Base-by-base conservation (phyloP, 257 asterid genomes). In the Cinchona pubescens region DNA sequence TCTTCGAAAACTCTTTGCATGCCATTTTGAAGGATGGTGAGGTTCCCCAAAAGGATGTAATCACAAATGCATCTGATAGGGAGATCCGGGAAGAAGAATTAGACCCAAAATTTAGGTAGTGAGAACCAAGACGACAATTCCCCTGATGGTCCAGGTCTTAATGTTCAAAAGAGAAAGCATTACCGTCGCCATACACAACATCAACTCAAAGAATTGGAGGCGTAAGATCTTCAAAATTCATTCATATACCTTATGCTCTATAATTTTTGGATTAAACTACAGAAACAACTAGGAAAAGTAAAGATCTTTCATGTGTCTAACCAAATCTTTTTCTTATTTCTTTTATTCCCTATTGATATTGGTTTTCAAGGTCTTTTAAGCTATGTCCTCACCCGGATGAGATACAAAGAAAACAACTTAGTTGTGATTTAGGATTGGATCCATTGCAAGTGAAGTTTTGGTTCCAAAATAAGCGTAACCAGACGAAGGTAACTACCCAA, bases 161-260 rank as follows among this genome's bases (percentile, higher is more conserved):
- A 8, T 48, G 60, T 4, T 55, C 56, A 6, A 0, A 82, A 79
- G 72, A 66, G 77, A 74, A 84, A 75, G 61, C 83, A 81, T 7
- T 82, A 76, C 67, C 76, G 80, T 72, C 89, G 90, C 59, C 92
- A 87, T 72, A 83, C 86, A 8, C n/a, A n/a, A 13, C 79, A 69
- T 21, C 89, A 89, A 58, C 86, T 89, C 67, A 71, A 77, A 15
- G 81, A 80, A 70, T 71, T 89, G 90, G 89, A 89, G 77, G 73
- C 67, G 92, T 89, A 87, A 55, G 89, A 37, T 59, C n/a, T 51
- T 14, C n/a, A n/a, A 11, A 7, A 10, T 21, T 7, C 12, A 3
- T 5, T 21, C 25, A 43, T n/a, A n/a, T 34, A 64, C 13, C 3
- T 16, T 14, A 4, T 7, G 0, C 5, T 1, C n/a, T 2, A 27